Percentiles rank a stretch among this genome's conserved stretches.
phyloP scores from a whole-genome alignment of 768 basidiomycete genomes.

The Boletus insuetus region DNA sequence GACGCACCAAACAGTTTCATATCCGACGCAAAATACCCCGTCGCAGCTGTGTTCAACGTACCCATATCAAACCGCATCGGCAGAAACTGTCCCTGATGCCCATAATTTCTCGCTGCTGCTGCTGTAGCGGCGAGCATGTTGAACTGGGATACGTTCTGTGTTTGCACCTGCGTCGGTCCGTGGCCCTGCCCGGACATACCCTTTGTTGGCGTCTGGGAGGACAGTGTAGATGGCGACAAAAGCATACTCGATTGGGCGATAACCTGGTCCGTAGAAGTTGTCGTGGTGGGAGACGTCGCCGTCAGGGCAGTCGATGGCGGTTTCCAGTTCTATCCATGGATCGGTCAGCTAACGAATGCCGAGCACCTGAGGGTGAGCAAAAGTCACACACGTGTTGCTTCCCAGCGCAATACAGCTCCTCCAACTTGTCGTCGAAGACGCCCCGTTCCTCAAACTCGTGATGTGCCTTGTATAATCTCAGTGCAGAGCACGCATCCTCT shows the following conservation, averaged over 20 bases:
- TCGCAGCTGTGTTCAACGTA: background rate
- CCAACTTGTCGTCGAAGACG: slow-evolving; percentile 82
- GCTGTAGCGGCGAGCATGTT: slow-evolving; percentile 27
- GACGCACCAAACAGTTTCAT: background rate
- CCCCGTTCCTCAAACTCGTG: slow-evolving; percentile 71
- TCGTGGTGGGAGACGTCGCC: slow-evolving; percentile 1
- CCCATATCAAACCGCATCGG: too few species aligned
- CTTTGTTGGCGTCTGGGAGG: background rate
- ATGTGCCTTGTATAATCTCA: slow-evolving; percentile 82
- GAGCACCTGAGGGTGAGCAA: background rate
- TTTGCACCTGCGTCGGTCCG: background rate
- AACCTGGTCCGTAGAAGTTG: background rate
- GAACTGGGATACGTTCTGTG: slow-evolving; percentile 23
- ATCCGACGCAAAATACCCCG: too few species aligned
- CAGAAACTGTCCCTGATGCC: slow-evolving; percentile 6
- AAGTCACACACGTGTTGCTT: slow-evolving; percentile 59
- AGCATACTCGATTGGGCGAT: background rate
- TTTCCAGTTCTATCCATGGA: slow-evolving; percentile 48
- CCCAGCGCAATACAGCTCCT: slow-evolving; percentile 79
- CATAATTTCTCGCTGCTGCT: slow-evolving; percentile 23
- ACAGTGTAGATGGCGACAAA: slow-evolving; percentile 5
- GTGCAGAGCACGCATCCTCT: slow-evolving; percentile 88
- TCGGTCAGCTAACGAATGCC: background rate
- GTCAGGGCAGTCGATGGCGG: slow-evolving; percentile 29
- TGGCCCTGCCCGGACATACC: background rate